Base-by-base conservation (phyloP, 306 rosid species). In the Ammopiptanthus mongolicus region DNA sequence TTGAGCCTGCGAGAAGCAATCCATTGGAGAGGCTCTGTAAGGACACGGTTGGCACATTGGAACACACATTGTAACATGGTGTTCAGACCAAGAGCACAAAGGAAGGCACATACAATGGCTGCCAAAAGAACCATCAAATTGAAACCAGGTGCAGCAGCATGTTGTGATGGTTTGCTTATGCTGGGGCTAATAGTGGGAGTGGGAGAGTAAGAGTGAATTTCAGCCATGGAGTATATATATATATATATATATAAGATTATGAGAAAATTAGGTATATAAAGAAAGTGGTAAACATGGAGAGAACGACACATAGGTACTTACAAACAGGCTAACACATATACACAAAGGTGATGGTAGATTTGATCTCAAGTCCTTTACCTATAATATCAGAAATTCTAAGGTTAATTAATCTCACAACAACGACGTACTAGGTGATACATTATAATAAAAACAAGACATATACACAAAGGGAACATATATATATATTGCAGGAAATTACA, bases 71-170 rank as follows among this genome's bases (percentile, higher is more conserved):
- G 86, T 13, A 88, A 69, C 90, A 81, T 90, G 4, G 93, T 81
- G 52, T 93, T 89, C 1, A 93, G 89, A 46, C 98, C 98, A 7
- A 93, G 91, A 39, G 93, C 91, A 42, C 97, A 93, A 5, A 93
- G 80, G 17, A 90, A 62, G 8, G 95, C 95, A 65, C 95, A 93
- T 4, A 87, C 2, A 14, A 91, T 78, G 37, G 90, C 97, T 6
- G 89, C 97, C 71, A 85, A 44, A 1, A 90, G 65, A 28, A 93
- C 80, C 82, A 86, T 78, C 82, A 82, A 59, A 74, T 82, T 83
- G 41, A 87, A 46, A 29, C 89, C 28, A 0, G 28, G 28, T 25
- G 28, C 67, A 13, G 28, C 67, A 13, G 13, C 75, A 59, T 66
- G 80, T 6, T 56, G 58, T 46, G 44, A 36, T 71, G 64, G 64